These are phyloP conservation scores for Megacollybia marginata DNA, from an alignment of 768 basidiomycete genomes.

Conservation along the genomic window DNA sequence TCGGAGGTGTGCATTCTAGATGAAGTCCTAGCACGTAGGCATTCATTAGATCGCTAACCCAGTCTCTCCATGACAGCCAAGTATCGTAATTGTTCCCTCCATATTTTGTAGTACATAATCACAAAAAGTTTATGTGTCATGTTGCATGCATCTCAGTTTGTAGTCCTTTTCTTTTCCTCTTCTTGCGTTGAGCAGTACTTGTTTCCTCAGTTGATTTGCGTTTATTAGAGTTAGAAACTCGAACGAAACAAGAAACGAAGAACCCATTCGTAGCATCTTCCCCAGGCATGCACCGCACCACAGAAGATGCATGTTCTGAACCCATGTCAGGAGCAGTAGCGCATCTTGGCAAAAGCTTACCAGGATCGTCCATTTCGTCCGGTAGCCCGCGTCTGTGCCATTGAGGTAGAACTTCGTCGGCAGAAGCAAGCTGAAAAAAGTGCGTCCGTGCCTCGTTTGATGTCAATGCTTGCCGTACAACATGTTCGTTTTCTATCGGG, in stretches of 20 bases:
- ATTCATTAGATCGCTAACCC: too few species aligned
- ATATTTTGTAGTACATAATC: too few species aligned
- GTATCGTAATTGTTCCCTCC: too few species aligned
- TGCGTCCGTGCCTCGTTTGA: conserved; percentile 59
- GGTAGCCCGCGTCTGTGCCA: conserved; percentile 79
- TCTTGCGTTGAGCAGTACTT: conserved; percentile 1
- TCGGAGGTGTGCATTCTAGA: too few species aligned
- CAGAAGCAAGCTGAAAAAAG: conserved; percentile 63
- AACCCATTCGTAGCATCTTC: conserved; percentile 94
- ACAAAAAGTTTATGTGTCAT: background rate
- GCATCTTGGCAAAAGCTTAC: conserved; percentile 24
- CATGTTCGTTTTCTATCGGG: conserved; percentile 87
- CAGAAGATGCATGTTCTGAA: conserved; percentile 46
- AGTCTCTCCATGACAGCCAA: too few species aligned
- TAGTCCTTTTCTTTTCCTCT: conserved; percentile 15
- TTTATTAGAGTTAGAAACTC: conserved; percentile 9
- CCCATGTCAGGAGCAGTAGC: background rate
- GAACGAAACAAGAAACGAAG: conserved; percentile 91
- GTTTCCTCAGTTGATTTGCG: conserved; percentile 18
- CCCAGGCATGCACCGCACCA: conserved; percentile 69
- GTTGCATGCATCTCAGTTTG: conserved; percentile 10
- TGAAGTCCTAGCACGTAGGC: too few species aligned
- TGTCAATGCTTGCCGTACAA: conserved; percentile 66
- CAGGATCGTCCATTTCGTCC: conserved; percentile 51
- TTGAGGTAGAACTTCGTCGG: conserved; percentile 58